These are phyloP conservation scores for Amanita pseudoporphyria DNA, from an alignment of 768 basidiomycete species.

Conservation along the genomic window DNA sequence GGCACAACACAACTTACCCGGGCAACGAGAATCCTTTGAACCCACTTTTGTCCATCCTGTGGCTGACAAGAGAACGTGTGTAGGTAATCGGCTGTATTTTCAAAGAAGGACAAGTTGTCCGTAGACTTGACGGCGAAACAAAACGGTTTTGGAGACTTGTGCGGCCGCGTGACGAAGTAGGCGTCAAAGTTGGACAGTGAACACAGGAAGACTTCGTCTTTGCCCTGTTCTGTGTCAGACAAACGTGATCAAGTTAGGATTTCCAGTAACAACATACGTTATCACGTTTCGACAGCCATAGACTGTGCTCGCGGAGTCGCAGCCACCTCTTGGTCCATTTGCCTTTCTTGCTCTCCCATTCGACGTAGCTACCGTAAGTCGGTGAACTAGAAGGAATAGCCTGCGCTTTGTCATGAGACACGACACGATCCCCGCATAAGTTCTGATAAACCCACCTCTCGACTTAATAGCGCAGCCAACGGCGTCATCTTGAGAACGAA, in stretches of 20 bases:
- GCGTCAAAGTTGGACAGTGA: slow-evolving; percentile 85
- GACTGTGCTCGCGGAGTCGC: slow-evolving; percentile 72
- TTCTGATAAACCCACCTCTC: slow-evolving; percentile 37
- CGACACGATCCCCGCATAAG: neutral
- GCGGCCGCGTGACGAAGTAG: slow-evolving; percentile 65
- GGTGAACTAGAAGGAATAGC: slow-evolving; percentile 37
- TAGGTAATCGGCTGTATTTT: slow-evolving; percentile 79
- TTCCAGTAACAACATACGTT: slow-evolving; percentile 53
- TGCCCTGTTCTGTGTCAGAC: too few relatives aligned
- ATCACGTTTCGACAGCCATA: slow-evolving; percentile 88
- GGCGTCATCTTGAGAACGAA: slow-evolving; percentile 74
- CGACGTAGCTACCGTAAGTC: slow-evolving; percentile 54
- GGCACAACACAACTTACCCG: slow-evolving; percentile 43
- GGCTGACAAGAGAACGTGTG: slow-evolving; percentile 78
- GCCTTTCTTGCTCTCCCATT: slow-evolving; percentile 85
- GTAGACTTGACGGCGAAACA: slow-evolving; percentile 85
- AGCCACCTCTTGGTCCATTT: slow-evolving; percentile 96
- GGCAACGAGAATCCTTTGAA: slow-evolving; percentile 72
- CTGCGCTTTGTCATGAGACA: slow-evolving; percentile 11
- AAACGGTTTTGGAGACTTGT: slow-evolving; percentile 79
- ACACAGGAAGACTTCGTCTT: slow-evolving; percentile 77
- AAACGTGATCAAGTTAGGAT: too few relatives aligned
- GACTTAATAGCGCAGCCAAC: slow-evolving; percentile 48
- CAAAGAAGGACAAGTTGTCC: slow-evolving; percentile 79
- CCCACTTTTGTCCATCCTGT: slow-evolving; percentile 67